A percentile compares a stretch with the other conserved stretches of the same genome.
phyloP scores from a whole-genome alignment of 1,284 basidiomycete genomes.

The Coriolopsis trogii region DNA sequence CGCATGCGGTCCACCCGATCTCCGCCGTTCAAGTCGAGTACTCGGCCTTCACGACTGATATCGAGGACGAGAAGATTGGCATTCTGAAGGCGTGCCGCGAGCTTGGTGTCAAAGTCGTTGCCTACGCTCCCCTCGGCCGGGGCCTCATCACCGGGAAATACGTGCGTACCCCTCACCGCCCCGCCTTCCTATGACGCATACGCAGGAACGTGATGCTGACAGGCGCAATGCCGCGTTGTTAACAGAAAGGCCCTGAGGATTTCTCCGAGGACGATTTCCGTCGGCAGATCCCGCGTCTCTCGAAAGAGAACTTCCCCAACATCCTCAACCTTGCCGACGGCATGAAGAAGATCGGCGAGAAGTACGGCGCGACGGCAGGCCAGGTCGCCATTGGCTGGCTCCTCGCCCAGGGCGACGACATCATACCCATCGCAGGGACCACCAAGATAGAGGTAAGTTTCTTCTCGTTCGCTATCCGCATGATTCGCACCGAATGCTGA shows the following conservation, averaged over 20 bases:
- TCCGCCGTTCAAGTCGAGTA: slow-evolving; percentile 67
- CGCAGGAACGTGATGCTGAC: background rate
- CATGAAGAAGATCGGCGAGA: slow-evolving; percentile 35
- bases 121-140: slow-evolving; percentile 64
- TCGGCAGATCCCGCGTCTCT: slow-evolving; percentile 38
- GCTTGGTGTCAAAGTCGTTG: slow-evolving; percentile 55
- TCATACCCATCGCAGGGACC: slow-evolving; percentile 43
- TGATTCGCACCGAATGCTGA: background rate
- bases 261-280: slow-evolving; percentile 54
- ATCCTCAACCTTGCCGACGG: slow-evolving; percentile 45
- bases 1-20: slow-evolving; percentile 63
- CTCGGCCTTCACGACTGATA: slow-evolving; percentile 60
- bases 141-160: slow-evolving; percentile 64
- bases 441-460: slow-evolving; percentile 22
- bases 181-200: background rate
- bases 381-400: slow-evolving; percentile 51
- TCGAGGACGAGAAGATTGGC: slow-evolving; percentile 50
- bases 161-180: slow-evolving; percentile 37
- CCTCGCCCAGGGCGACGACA: slow-evolving; percentile 37
- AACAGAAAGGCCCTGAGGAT: slow-evolving; percentile 50
- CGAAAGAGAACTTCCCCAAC: slow-evolving; percentile 47
- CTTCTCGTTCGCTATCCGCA: background rate
- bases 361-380: slow-evolving; percentile 35
- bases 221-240: background rate
- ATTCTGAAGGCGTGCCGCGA: slow-evolving; percentile 53